Evolutionary conservation across 2,329 filamentous ascomycete genomes (phyloP).

Genomic region (Penicillium sp.): DNA sequence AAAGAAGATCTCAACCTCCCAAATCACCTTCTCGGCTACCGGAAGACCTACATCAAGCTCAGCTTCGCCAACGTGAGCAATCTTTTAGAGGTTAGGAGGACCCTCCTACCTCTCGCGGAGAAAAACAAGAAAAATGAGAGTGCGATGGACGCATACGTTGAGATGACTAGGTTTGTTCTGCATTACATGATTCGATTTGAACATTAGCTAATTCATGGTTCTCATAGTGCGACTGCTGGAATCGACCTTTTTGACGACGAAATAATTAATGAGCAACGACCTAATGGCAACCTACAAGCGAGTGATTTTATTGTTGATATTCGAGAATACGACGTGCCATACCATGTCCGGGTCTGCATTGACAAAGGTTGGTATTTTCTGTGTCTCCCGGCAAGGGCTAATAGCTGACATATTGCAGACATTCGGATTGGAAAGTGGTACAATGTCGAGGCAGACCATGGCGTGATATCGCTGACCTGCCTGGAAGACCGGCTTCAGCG

Average conservation of each 20-base stretch:
- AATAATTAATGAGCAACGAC: conserved; percentile 76
- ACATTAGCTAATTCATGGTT: conserved; percentile 24
- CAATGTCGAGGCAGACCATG: conserved; percentile 89
- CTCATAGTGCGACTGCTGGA: conserved; percentile 66
- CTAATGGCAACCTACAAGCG: conserved; percentile 77
- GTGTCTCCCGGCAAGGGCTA: not conserved
- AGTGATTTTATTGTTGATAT: conserved; percentile 99
- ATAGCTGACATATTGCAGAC: conserved; percentile 54
- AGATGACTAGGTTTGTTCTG: conserved; percentile 71
- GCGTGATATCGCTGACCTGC: conserved; percentile 75
- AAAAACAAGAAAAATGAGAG: conserved; percentile 96
- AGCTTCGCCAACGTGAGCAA: conserved; percentile 84
- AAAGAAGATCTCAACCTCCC: conserved; percentile 95
- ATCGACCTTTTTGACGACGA: conserved; percentile 96
- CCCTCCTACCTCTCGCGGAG: conserved; percentile 86
- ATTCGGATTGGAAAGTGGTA: conserved; percentile 98
- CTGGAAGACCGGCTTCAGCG: conserved; percentile 84
- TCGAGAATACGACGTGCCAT: conserved; percentile 97
- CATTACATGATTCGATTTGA: not conserved
- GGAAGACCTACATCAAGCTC: conserved; percentile 82
- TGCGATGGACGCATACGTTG: conserved; percentile 97
- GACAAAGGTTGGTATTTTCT: conserved; percentile 65
- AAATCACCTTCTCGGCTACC: conserved; percentile 90
- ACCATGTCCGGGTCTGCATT: conserved; percentile 98
- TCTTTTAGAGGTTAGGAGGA: conserved; percentile 76